Base-by-base conservation (phyloP, 768 basidiomycete species). In the Polyporus arcularius region DNA sequence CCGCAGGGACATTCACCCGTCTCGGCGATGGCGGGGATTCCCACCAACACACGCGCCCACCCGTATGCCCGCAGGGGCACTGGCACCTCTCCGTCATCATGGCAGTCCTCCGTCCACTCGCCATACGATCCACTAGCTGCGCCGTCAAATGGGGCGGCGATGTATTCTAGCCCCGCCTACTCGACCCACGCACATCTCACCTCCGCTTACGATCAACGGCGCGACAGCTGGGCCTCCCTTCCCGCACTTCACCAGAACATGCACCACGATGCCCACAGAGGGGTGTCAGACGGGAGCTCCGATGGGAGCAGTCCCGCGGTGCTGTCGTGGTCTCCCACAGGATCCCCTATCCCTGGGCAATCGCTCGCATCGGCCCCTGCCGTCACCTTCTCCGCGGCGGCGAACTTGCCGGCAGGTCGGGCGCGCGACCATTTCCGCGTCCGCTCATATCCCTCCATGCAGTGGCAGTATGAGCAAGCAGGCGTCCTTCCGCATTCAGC, bases 341-440 rank as follows among this genome's bases (percentile, higher is more conserved):
- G 55, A 4, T 59, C 66, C n/a, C 54, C 59, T 32, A 53, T 65
- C 14, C 47, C 58, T 42, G 60, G 42, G 6, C 61, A 60, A 39
- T 61, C 64, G 14, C 57, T 68, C 55, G 68, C 68, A 30, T 70
- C 70, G 42, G 63, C 67, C 12, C 66, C 65, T 28, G 63, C 69
- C 39, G 58, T 58, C 40, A 60, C 61, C 14, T 62, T 62, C 50
- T 60, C 68, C 4, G 57, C 64, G 46, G 64, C 58, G 47, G 61
- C 66, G 32, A 63, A 55, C 42, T 56, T 67, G 40, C 63, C 68
- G 42, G 63, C 63, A 54, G 65, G 57, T 14, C 66, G 65, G 38
- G 62, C 62, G 51, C 66, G 67, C 14, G 69, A 68, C 42, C 64
- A 66, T 52, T 49, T 63, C 47, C 67, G 69, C 49, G 67, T 62